A percentile compares a stretch with the other conserved stretches of the same genome.
These are phyloP conservation scores for Pugionium dolabratum DNA, from an alignment of 345 rosid genomes.

Conservation along the genomic window DNA sequence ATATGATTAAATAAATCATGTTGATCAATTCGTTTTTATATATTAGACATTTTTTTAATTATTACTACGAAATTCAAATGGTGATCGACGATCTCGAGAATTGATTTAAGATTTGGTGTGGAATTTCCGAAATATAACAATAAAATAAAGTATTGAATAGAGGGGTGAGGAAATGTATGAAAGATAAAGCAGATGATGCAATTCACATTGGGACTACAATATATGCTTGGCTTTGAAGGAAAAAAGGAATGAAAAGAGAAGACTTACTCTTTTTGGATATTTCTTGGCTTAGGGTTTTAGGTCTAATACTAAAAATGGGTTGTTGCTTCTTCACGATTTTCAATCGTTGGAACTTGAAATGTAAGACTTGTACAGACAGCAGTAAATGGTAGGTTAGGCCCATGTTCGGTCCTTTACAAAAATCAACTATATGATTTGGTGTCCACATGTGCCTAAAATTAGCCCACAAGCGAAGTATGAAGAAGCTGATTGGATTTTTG, in stretches of 20 bases:
- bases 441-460: slow-evolving; percentile 23
- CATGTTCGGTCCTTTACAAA: slow-evolving; percentile 10
- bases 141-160: background rate
- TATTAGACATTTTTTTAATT: background rate
- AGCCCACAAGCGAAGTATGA: background rate
- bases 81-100: slow-evolving; percentile 1
- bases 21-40: background rate
- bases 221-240: slow-evolving; percentile 41
- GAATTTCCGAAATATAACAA: background rate
- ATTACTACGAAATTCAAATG: background rate
- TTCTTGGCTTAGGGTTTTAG: slow-evolving; percentile 20
- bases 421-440: slow-evolving; percentile 1
- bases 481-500: too few species aligned
- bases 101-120: background rate
- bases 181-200: slow-evolving; percentile 34
- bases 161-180: background rate
- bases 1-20: background rate
- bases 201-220: slow-evolving; percentile 32
- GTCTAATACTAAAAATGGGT: slow-evolving; percentile 15
- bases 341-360: slow-evolving; percentile 33
- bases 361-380: slow-evolving; percentile 24
- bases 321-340: slow-evolving; percentile 28
- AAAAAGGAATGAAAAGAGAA: slow-evolving; percentile 27
- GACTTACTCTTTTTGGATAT: slow-evolving; percentile 31
- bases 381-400: slow-evolving; percentile 27